Base-by-base conservation (phyloP, 129 eudicot species). In the Lonicera japonica region DNA sequence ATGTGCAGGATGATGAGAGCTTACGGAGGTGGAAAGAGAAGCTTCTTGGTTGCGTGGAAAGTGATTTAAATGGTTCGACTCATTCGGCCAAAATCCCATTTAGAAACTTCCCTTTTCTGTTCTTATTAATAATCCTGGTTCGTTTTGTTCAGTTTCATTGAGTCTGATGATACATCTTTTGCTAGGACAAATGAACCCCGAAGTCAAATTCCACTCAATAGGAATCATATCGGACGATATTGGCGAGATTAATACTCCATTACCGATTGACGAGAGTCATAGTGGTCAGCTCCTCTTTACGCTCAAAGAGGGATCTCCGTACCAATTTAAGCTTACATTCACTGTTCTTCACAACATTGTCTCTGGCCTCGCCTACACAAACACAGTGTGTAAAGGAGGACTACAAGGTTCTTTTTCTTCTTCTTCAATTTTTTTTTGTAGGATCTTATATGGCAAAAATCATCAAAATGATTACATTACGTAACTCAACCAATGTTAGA, bases 1-100 rank as follows among this genome's bases (percentile, higher is more conserved):
- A 60, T 61, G 58, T n/a, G 25, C 63, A 87, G 91, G 95, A 87
- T 56, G 91, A 83, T 56, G 91, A 83, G 77, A 87, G 95, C 62
- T 78, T 83, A 67, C 75, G 86, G 66, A 84, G 96, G 71, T 88
- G 96, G 96, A 88, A 88, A 75, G 96, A 85, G 80, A 75, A 88
- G 80, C 71, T 88, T 58, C 84, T 88, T 46, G 96, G 96, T 40
- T 73, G 85, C 59, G 70, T 85, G 4, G 90, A 84, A 72, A 75
- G 79, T 18, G 87, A 85, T 70, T 82, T 85, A 29, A 58, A 79
- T 70, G 96, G 96, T 88, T 75, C 53, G 94, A 79, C n/a, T 63
- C 21, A 52, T 36, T 21, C 22, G 25, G 9, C 41, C 24, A 53
- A 60, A 25, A 15, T 41, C n/a, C 53, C 23, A 43, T 21, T 10